These are phyloP conservation scores for Phytophthora citricola DNA, from an alignment of 352 stramenopile species.

Conservation along the genomic window DNA sequence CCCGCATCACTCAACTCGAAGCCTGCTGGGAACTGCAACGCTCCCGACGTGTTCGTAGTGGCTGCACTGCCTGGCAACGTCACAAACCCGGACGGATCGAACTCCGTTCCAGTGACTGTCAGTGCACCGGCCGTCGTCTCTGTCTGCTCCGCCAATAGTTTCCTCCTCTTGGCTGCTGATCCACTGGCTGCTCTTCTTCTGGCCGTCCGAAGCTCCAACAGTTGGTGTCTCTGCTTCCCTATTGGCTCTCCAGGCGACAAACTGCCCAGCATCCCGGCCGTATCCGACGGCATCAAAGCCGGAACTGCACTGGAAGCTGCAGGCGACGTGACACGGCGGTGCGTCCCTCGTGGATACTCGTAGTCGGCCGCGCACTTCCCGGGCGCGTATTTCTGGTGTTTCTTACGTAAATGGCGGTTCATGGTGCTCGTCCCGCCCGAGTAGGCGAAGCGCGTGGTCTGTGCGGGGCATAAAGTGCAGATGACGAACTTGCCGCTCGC, in stretches of 20 bases:
- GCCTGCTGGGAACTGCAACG: constrained; percentile 59
- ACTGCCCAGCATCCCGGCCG: constrained; percentile 36
- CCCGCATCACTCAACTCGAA: constrained; percentile 59
- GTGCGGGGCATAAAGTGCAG: constrained; percentile 73
- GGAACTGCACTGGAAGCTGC: neutral
- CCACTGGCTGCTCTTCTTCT: constrained; percentile 44
- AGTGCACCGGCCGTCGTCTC: constrained; percentile 11
- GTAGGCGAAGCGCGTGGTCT: constrained; percentile 81
- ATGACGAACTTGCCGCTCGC: constrained; percentile 79
- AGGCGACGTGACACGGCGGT: constrained; percentile 20
- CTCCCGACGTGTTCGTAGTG: constrained; percentile 23
- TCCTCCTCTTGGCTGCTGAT: constrained; percentile 42
- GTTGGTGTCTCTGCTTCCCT: constrained; percentile 49
- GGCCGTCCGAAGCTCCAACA: constrained; percentile 68
- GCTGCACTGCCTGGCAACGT: constrained; percentile 40
- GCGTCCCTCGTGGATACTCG: constrained; percentile 46
- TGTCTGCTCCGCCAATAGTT: constrained; percentile 47
- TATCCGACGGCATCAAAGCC: constrained; percentile 28
- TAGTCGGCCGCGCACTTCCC: constrained; percentile 82
- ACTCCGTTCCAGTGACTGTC: constrained; percentile 37
- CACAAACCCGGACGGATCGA: constrained; percentile 74
- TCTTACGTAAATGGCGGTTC: constrained; percentile 84
- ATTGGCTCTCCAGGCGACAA: constrained; percentile 55
- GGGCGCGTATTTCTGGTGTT: constrained; percentile 82
- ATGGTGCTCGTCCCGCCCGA: constrained; percentile 86